Conservation (phyloP, 768 basidiomycete species). For the Xerocomellus intermedius region DNA sequence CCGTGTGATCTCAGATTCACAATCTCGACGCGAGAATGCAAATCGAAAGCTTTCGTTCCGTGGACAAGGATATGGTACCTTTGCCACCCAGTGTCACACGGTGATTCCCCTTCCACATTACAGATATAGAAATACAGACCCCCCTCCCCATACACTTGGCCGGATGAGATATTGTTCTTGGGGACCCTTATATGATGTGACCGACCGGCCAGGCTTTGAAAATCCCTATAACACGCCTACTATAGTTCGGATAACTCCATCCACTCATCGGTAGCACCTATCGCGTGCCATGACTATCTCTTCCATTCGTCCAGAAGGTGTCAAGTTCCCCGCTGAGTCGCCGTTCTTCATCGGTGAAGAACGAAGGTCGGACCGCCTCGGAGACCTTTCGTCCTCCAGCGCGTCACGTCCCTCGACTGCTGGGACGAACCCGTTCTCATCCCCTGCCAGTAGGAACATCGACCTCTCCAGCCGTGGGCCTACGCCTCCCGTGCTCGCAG, state of each 20-base stretch:
- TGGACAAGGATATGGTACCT: constrained; percentile 4
- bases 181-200: constrained; percentile 11
- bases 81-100: background rate
- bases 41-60: constrained; percentile 18
- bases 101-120: constrained; percentile 1
- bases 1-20: constrained; percentile 28
- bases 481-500: constrained; percentile 9
- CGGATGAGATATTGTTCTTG: background rate
- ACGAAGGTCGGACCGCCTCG: constrained; percentile 3
- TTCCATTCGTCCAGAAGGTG: background rate
- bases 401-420: constrained; percentile 25
- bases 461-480: constrained; percentile 33
- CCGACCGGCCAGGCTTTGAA: background rate
- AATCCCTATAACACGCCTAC: constrained; percentile 5
- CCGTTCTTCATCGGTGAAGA: constrained; percentile 25
- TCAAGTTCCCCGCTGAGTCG: background rate
- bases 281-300: constrained; percentile 20
- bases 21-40: constrained; percentile 21
- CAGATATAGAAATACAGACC: constrained; percentile 3
- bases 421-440: constrained; percentile 50
- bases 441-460: constrained; percentile 47
- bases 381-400: background rate
- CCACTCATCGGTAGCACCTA: background rate
- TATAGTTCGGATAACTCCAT: background rate
- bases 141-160: background rate